Conservation (phyloP, 2,329 filamentous ascomycete genomes). For the Phyllosticta ampelicida region DNA sequence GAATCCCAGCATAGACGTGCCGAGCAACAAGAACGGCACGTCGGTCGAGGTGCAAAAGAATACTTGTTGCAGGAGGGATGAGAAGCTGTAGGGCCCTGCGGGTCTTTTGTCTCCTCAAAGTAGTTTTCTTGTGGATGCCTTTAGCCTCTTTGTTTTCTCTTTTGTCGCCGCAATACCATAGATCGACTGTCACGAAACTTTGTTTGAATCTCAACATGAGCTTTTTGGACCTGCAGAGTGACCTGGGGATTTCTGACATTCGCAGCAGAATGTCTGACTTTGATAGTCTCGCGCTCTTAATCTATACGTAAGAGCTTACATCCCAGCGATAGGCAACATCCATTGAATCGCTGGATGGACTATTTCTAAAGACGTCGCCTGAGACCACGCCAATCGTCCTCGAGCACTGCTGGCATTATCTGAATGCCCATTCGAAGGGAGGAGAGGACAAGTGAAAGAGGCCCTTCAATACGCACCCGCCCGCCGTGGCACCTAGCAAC, state of each 20-base stretch:
- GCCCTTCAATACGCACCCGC: not conserved
- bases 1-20: conserved; percentile 45
- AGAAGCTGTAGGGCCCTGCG: not conserved
- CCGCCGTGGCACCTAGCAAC: not conserved
- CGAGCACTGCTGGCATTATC: too few relatives aligned
- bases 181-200: not conserved
- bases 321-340: too few relatives aligned
- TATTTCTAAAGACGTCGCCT: too few relatives aligned
- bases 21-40: conserved; percentile 16
- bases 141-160: not conserved
- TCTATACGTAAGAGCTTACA: too few relatives aligned
- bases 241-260: too few relatives aligned
- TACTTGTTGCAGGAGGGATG: conserved; percentile 1
- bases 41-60: conserved; percentile 7
- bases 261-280: not conserved
- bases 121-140: not conserved
- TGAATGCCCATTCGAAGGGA: too few relatives aligned
- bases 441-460: not conserved
- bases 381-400: too few relatives aligned
- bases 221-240: too few relatives aligned
- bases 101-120: not conserved
- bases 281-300: not conserved
- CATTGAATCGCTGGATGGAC: too few relatives aligned
- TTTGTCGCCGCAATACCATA: not conserved
- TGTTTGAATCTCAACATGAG: not conserved